A percentile compares a stretch with the other conserved stretches of the same genome.
phyloP scores from a whole-genome alignment of 2,329 filamentous ascomycete species.

The Aspergillus chevalieri region DNA sequence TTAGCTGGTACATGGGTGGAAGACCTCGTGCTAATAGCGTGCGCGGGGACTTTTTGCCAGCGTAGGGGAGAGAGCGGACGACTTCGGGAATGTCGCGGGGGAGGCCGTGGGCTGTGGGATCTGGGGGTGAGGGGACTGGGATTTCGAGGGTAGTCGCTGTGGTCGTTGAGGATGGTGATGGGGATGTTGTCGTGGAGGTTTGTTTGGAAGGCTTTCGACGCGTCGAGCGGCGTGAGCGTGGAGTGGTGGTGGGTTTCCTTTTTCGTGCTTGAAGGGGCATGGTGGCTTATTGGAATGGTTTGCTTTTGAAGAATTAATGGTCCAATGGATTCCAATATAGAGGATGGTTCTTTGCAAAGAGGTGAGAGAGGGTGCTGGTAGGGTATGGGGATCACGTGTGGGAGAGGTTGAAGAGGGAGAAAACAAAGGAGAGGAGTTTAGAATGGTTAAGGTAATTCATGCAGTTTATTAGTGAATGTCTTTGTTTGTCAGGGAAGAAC shows the following conservation, averaged over 20 bases:
- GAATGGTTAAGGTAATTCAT: not conserved
- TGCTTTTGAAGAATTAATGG: not conserved
- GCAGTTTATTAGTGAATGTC: not conserved
- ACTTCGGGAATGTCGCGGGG: constrained; percentile 17
- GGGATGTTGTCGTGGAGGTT: not conserved
- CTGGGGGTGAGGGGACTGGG: not conserved
- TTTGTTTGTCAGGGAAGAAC: not conserved
- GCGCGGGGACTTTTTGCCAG: constrained; percentile 1
- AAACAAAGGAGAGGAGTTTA: not conserved
- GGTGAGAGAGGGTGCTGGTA: constrained; percentile 4
- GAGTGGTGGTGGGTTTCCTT: not conserved
- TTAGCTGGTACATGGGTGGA: constrained; percentile 21
- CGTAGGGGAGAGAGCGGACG: constrained; percentile 10
- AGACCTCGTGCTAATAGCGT: constrained; percentile 15
- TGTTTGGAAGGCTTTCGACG: not conserved
- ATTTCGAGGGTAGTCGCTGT: not conserved
- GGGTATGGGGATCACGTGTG: constrained; percentile 10
- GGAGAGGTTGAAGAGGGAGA: constrained; percentile 1
- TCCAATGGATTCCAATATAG: not conserved
- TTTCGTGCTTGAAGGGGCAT: constrained; percentile 3
- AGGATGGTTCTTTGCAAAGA: not conserved
- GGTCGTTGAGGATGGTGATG: not conserved
- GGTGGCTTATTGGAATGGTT: not conserved
- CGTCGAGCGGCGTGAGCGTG: not conserved
- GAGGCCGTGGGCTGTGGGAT: not conserved